Base-by-base conservation (phyloP, 2,329 filamentous ascomycete genomes). In the Raffaelea arxii region DNA sequence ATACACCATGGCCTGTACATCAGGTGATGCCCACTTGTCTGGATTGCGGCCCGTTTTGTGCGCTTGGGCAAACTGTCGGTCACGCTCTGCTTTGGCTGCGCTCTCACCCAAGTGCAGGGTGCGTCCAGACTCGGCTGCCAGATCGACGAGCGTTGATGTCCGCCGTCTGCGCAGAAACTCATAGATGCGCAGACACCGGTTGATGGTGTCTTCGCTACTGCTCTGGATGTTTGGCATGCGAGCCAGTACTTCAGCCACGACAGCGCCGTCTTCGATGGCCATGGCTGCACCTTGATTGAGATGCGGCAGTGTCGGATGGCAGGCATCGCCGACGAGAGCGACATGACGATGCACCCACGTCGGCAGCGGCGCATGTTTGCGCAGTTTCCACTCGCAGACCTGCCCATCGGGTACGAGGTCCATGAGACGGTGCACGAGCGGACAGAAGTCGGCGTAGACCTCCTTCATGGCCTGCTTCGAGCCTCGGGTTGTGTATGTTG, bases 11-110 rank as follows among this genome's bases (percentile, higher is more conserved):
- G 73, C 70, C 62, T 84, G 80, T 32, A 84, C 77, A 55, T 84
- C 80, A 14, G 79, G 78, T 58, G 80, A 82, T 2, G 79, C 78
- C 81, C 81, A 84, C 65, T 82, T 83, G 63, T 84, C 80, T 2
- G 78, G 78, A 48, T 63, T 70, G 57, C 70, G 73, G 57, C 55
- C 67, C 52, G 65, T 57, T 25, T 9, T 21, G 53, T 68, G 71
- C 48, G 74, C 66, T 45, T 72, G 65, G 38, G 69, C 71, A 58
- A 80, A 77, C 62, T 68, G 65, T 46, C 63, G 67, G 53, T 81
- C 77, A 30, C 77, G 67, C 63, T 78, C 74, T 59, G 77, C 72
- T 56, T 74, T 75, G 32, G 74, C 75, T 55, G 69, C 68, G 44
- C 77, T 75, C 54, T 78, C 73, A 24, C 74, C 73, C 2, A 80